These are phyloP conservation scores for Bonnemaisonia californica DNA, from an alignment of 31 red algal genomes.

Conservation along the genomic window DNA sequence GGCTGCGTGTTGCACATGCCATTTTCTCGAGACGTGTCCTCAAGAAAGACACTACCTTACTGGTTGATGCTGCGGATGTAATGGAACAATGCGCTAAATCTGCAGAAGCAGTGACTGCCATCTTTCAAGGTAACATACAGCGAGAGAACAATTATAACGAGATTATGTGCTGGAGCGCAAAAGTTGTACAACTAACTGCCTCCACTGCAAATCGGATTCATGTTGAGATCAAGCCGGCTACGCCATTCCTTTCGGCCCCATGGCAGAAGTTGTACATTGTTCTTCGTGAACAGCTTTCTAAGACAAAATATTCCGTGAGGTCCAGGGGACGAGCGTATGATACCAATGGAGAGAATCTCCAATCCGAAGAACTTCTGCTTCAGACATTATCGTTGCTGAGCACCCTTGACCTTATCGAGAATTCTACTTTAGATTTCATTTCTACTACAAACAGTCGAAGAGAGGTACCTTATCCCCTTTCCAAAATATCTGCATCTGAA, in stretches of 20 bases:
- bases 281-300: slow-evolving; percentile 2
- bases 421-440: slow-evolving; percentile 11
- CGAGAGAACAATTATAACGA: slow-evolving; percentile 17
- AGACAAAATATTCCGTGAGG: not conserved
- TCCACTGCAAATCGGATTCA: slow-evolving; percentile 7
- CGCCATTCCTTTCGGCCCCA: not conserved
- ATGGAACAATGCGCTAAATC: slow-evolving; percentile 35
- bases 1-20: slow-evolving; percentile 46
- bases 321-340: not conserved
- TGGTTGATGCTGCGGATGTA: slow-evolving; percentile 30
- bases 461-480: slow-evolving; percentile 41
- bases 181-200: not conserved
- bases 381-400: slow-evolving; percentile 23
- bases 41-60: slow-evolving; percentile 47
- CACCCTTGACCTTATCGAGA: slow-evolving; percentile 4
- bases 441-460: not conserved
- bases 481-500: slow-evolving; percentile 13
- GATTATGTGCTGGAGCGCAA: slow-evolving; percentile 12
- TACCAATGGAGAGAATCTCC: not conserved
- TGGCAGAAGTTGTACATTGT: slow-evolving; percentile 27
- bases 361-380: slow-evolving; percentile 10
- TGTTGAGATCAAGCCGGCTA: not conserved
- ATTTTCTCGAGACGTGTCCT: slow-evolving; percentile 45
- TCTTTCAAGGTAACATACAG: slow-evolving; percentile 7
- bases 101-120: slow-evolving; percentile 11